phyloP scores from a whole-genome alignment of 495 filamentous ascomycete genomes.

The Bombardia bombarda region DNA sequence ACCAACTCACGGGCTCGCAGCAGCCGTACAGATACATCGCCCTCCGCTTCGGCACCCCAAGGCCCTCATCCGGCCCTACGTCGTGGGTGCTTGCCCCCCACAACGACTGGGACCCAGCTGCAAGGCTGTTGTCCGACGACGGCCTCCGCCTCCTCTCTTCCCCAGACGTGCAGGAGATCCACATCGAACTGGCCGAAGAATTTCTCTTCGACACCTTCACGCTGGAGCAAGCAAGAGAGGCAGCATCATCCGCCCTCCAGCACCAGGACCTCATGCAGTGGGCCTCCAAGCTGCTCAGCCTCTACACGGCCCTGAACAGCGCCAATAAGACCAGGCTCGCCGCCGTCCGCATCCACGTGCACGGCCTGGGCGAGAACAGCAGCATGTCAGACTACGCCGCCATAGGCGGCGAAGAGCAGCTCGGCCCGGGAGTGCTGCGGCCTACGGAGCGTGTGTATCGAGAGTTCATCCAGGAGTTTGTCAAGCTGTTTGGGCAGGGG shows the following conservation, averaged over 20 bases:
- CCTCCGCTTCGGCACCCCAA: too few species aligned
- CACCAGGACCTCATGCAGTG: too few species aligned
- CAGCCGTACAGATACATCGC: too few species aligned
- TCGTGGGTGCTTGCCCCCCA: neutral
- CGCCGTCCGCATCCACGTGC: neutral
- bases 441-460: neutral
- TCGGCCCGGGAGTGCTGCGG: neutral
- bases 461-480: neutral
- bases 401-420: neutral
- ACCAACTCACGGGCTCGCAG: too few species aligned
- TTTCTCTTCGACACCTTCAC: slow-evolving; percentile 1
- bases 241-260: neutral
- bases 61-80: too few species aligned
- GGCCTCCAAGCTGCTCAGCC: too few species aligned
- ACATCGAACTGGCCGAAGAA: neutral
- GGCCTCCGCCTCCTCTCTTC: neutral
- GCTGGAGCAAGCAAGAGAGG: neutral
- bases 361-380: neutral
- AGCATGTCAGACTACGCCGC: neutral
- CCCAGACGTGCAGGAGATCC: neutral
- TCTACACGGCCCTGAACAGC: too few species aligned
- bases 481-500: neutral
- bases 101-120: neutral
- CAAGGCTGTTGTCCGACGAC: too few species aligned
- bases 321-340: too few species aligned